Percentiles rank a stretch among this genome's conserved stretches.
These are phyloP conservation scores for Dactylellina drechsleri DNA, from an alignment of 2,329 filamentous ascomycete genomes.

Conservation along the genomic window DNA sequence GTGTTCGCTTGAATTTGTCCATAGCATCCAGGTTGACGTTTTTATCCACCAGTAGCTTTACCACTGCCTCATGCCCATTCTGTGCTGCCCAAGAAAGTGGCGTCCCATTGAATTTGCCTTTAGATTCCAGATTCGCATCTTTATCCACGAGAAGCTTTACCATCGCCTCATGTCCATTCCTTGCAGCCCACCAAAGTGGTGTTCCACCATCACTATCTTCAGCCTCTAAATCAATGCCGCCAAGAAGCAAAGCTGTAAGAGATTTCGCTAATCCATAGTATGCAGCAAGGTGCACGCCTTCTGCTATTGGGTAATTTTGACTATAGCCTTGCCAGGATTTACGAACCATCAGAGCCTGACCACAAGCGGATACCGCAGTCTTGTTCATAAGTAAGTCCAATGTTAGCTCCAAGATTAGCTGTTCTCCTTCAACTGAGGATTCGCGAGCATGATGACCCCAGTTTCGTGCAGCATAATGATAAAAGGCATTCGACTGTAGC, in stretches of 20 bases:
- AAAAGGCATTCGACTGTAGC: constrained; percentile 53
- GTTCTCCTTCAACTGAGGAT: constrained; percentile 24
- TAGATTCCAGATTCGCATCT: not conserved
- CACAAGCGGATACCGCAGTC: not conserved
- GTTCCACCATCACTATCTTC: too few relatives aligned
- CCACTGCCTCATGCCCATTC: too few relatives aligned
- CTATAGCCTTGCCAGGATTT: not conserved
- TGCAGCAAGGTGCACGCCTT: too few relatives aligned
- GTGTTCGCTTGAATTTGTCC: too few relatives aligned
- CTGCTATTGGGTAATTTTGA: not conserved
- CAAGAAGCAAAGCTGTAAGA: too few relatives aligned
- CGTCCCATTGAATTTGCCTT: not conserved
- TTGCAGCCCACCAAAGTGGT: too few relatives aligned
- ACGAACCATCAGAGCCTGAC: not conserved
- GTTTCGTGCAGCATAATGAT: constrained; percentile 51
- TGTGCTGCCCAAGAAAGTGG: not conserved
- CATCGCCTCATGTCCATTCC: not conserved
- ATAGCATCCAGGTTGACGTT: not conserved
- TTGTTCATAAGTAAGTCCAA: not conserved
- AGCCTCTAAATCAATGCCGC: too few relatives aligned
- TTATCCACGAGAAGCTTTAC: not conserved
- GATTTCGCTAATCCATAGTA: too few relatives aligned
- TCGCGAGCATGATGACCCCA: constrained; percentile 55
- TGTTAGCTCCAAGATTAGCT: too few relatives aligned
- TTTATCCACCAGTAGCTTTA: too few relatives aligned